phyloP scores from a whole-genome alignment of 1,284 basidiomycete species.

The Pulchroboletus neoregius region DNA sequence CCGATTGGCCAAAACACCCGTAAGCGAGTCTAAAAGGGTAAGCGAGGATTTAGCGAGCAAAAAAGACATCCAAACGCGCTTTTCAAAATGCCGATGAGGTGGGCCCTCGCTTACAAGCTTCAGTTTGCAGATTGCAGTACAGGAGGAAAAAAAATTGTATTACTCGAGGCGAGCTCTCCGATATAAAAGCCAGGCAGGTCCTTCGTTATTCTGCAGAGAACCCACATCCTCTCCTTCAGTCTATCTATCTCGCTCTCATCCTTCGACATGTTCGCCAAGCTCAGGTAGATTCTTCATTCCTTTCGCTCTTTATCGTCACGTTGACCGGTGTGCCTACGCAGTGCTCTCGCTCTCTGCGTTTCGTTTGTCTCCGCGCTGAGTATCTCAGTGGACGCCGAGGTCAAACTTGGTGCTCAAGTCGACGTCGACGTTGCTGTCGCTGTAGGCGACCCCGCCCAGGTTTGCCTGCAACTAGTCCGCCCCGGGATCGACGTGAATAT shows the following conservation, averaged over 20 bases:
- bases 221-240: background rate
- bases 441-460: background rate
- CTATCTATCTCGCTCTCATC: background rate
- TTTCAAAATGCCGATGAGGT: too few relatives aligned
- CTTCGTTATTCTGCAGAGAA: background rate
- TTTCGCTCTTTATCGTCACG: background rate
- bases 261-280: slow-evolving; percentile 1
- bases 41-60: too few relatives aligned
- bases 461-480: too few relatives aligned
- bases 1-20: too few relatives aligned
- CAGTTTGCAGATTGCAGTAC: too few relatives aligned
- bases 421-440: background rate
- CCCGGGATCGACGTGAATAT: background rate
- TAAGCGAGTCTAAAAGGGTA: too few relatives aligned
- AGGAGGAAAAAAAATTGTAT: background rate
- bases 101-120: too few relatives aligned
- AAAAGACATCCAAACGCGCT: too few relatives aligned
- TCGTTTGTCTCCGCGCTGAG: background rate
- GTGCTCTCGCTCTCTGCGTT: background rate
- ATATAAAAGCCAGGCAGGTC: slow-evolving; percentile 1
- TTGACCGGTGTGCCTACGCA: background rate
- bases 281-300: slow-evolving; percentile 1
- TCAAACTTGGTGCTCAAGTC: background rate
- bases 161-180: too few relatives aligned
- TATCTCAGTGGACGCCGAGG: background rate